Evolutionary conservation across 371 early-diverging fungal genomes (phyloP).

Genomic region (Mucor velutinosus): DNA sequence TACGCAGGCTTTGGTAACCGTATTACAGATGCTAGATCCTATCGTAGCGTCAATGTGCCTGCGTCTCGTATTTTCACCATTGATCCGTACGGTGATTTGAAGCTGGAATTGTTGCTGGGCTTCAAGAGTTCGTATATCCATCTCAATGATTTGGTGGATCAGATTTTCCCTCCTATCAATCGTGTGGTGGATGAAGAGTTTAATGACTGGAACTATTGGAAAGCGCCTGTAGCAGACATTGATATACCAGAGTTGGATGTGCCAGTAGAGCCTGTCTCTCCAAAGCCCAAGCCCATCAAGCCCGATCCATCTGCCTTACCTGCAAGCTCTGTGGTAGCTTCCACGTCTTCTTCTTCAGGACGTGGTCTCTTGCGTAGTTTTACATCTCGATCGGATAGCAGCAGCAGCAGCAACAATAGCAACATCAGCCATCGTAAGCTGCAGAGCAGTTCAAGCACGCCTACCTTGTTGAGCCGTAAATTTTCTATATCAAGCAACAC

Average conservation of each 20-base stretch:
- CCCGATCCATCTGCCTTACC: constrained; percentile 37
- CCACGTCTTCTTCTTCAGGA: constrained; percentile 9
- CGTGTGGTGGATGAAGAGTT: constrained; percentile 62
- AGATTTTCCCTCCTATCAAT: constrained; percentile 87
- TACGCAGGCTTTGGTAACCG: constrained; percentile 99
- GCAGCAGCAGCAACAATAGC: neutral
- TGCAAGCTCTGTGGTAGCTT: constrained; percentile 21
- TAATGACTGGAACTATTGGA: constrained; percentile 91
- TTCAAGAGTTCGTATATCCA: constrained; percentile 87
- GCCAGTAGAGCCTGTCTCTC: constrained; percentile 16
- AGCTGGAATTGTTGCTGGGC: constrained; percentile 81
- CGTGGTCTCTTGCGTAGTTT: constrained; percentile 41
- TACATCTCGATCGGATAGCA: constrained; percentile 30
- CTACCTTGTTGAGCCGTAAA: neutral
- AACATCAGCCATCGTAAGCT: neutral
- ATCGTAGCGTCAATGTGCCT: constrained; percentile 94
- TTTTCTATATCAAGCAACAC: constrained; percentile 11
- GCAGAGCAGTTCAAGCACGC: constrained; percentile 11
- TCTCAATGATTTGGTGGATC: constrained; percentile 93
- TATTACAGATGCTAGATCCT: constrained; percentile 91
- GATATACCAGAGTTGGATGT: constrained; percentile 50
- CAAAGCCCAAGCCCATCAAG: constrained; percentile 42
- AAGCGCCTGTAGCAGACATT: constrained; percentile 53
- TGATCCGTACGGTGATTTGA: constrained; percentile 90
- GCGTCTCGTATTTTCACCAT: constrained; percentile 96